These are phyloP conservation scores for Papilionanthe hybrid DNA, from an alignment of 116 monocot species.

Conservation along the genomic window DNA sequence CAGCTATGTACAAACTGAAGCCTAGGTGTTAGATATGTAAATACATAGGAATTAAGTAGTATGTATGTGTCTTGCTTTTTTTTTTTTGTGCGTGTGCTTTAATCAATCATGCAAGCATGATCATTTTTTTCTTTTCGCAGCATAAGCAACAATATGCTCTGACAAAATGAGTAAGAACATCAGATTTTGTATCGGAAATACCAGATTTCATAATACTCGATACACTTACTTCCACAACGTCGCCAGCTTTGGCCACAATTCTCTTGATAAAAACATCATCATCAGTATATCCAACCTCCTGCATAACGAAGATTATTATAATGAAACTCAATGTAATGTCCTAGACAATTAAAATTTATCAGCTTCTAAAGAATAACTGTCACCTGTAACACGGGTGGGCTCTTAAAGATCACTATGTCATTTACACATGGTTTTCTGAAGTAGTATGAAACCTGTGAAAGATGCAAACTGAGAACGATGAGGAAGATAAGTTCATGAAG, in stretches of 20 bases:
- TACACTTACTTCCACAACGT: conserved; percentile 77
- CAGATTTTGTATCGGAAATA: background rate
- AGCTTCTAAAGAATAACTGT: background rate
- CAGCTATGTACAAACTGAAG: too few relatives aligned
- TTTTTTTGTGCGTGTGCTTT: too few relatives aligned
- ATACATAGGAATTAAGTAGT: too few relatives aligned
- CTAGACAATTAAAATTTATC: background rate
- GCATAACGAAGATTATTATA: conserved; percentile 8
- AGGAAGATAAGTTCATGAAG: background rate
- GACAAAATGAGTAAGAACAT: background rate
- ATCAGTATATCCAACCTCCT: conserved; percentile 88
- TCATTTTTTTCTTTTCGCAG: background rate
- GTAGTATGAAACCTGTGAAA: conserved; percentile 82
- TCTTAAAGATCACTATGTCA: conserved; percentile 98
- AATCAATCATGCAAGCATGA: too few relatives aligned
- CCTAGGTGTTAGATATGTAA: too few relatives aligned
- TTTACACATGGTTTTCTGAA: conserved; percentile 91
- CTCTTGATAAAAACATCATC: conserved; percentile 97
- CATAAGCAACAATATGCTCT: background rate
- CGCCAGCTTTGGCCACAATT: conserved; percentile 92
- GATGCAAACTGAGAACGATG: background rate
- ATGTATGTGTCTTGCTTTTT: too few relatives aligned
- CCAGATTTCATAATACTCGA: background rate
- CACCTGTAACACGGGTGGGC: conserved; percentile 94
- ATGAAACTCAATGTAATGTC: background rate